Percentiles rank a stretch among this genome's conserved stretches.
Evolutionary conservation across 2,329 filamentous ascomycete genomes (phyloP).

Genomic region (Podosphaera xanthii): DNA sequence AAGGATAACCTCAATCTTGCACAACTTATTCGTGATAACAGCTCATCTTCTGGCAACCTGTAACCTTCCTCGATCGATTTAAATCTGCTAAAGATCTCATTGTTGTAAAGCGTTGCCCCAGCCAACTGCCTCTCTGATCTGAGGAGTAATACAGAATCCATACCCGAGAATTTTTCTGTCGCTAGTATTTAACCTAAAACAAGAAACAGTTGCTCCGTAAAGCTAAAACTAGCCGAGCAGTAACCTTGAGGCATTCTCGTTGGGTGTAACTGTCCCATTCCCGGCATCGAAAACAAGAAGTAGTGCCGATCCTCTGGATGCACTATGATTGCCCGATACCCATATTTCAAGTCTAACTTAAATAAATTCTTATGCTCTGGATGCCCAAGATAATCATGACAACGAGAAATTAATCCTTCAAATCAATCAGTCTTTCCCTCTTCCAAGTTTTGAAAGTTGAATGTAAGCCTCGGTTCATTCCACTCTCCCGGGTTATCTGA

Average conservation of each 20-base stretch:
- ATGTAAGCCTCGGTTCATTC: not conserved
- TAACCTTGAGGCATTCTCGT: not conserved
- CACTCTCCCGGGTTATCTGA: not conserved
- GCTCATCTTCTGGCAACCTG: not conserved
- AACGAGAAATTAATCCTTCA: not conserved
- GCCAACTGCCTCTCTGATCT: not conserved
- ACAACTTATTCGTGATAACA: not conserved
- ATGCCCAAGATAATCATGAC: not conserved
- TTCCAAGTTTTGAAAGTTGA: conserved; percentile 1
- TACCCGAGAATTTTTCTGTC: not conserved
- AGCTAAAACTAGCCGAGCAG: not conserved
- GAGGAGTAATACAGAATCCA: not conserved
- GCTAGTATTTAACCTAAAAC: not conserved
- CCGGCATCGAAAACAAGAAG: not conserved
- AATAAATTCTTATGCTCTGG: not conserved
- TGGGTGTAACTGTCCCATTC: not conserved
- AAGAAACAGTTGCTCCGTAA: not conserved
- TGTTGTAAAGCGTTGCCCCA: not conserved
- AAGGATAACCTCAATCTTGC: not conserved
- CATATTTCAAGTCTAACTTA: not conserved
- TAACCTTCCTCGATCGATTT: not conserved
- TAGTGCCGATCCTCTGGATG: not conserved
- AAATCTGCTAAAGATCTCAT: not conserved
- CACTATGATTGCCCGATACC: not conserved
- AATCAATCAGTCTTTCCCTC: not conserved